Evolutionary conservation across 2,329 filamentous ascomycete genomes (phyloP), one percentile per base, ranked within the genome.

Genomic region (Paramyrothecium roridum): DNA sequence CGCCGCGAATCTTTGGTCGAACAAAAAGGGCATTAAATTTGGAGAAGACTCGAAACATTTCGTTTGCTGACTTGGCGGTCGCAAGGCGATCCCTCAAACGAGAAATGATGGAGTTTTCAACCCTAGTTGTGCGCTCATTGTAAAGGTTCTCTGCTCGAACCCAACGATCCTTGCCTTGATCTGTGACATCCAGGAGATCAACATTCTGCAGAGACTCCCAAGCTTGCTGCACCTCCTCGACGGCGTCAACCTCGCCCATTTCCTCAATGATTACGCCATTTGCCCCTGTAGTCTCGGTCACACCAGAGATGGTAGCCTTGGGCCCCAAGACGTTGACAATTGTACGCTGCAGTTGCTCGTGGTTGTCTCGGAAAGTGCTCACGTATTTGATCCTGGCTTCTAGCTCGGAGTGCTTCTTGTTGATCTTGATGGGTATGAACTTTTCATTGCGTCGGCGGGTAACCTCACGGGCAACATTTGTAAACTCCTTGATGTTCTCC

Each of bases 1-100:
- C 96, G 62, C 96, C 93, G 61, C 95, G 88, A 75, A 99, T 98
- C 80, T 99, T 99, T n/a, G 95, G 95, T 57, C 95, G 87, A 55
- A 99, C 93, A 64, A 99, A 96, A 30, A 99, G 86, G 2, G 95
- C 95, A 70, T 99, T 99, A 83, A 99, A 99, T 70, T 98, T 98
- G 53, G 95, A 98, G 72, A 99, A 99, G 58, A 99, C 95, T 54
- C 96, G 90, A 73, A 99, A 99, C 95, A 99, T 99, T 74, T 99
- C 96, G 69, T 96, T 98, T 45, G 95, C 95, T 59, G 92, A 96
- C 80, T 96, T 97, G 13, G 95, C 93, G 8, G 92, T 96, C 16
- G 93, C 95, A 54, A 99, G 82, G 56, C 95, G 89, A 73, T 99
- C 95, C 66, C 95, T 85, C 33, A 99, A 80, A 53, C 92, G 85